Evolutionary conservation across 352 stramenopile species (phyloP).

Genomic region (Globisporangium abappressorium): DNA sequence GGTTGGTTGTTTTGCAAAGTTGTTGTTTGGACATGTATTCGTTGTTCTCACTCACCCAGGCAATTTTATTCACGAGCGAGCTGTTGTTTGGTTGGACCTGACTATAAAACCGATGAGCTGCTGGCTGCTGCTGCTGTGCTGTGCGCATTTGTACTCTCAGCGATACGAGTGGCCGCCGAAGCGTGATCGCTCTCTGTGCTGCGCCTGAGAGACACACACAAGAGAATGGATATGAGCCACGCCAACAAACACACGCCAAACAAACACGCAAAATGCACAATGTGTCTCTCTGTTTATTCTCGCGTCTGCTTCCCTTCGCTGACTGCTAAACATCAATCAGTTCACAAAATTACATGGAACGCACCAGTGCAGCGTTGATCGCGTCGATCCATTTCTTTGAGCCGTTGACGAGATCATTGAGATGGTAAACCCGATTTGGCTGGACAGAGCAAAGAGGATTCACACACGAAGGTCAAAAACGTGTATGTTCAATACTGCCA

Average conservation of each 20-base stretch:
- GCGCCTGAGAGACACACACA: slow-evolving; percentile 11
- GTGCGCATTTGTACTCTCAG: slow-evolving; percentile 9
- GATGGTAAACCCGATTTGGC: slow-evolving; percentile 86
- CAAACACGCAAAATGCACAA: slow-evolving; percentile 1
- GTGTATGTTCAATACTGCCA: too few species aligned
- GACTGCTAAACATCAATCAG: slow-evolving; percentile 16
- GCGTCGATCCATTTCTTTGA: slow-evolving; percentile 90
- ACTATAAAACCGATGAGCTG: slow-evolving; percentile 8
- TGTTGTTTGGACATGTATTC: slow-evolving; percentile 5
- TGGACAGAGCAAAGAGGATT: slow-evolving; percentile 16
- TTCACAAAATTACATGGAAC: slow-evolving; percentile 35
- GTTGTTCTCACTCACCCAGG: background rate
- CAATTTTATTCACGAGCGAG: slow-evolving; percentile 10
- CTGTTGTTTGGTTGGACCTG: slow-evolving; percentile 7
- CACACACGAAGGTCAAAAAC: background rate
- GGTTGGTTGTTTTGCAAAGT: background rate
- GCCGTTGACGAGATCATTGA: slow-evolving; percentile 86
- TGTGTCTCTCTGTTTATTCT: slow-evolving; percentile 14
- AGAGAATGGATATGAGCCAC: slow-evolving; percentile 6
- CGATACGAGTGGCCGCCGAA: slow-evolving; percentile 17
- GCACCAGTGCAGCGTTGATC: slow-evolving; percentile 81
- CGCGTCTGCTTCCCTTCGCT: slow-evolving; percentile 20
- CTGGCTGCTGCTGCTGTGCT: background rate
- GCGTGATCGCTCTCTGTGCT: slow-evolving; percentile 18
- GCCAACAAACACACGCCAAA: background rate